phyloP scores from a whole-genome alignment of 1,284 basidiomycete species.

The Stygiomarasmius scandens region DNA sequence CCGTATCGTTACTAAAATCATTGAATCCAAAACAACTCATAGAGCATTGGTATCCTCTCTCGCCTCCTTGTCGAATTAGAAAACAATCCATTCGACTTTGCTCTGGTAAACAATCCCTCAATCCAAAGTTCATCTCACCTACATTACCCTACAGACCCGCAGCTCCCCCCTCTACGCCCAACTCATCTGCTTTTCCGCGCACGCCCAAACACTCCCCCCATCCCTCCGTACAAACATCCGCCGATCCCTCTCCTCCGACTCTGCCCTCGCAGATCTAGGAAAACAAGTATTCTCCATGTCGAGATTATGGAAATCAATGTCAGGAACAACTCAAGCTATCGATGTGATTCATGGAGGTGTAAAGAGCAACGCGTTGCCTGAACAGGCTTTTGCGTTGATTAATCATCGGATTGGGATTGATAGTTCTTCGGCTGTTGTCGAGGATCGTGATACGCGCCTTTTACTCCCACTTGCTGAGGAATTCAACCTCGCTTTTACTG shows the following conservation, averaged over 20 bases:
- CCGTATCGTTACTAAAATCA: background rate
- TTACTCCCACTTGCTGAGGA: conserved; percentile 36
- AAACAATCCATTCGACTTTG: conserved; percentile 37
- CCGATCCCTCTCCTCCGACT: conserved; percentile 24
- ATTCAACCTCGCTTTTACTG: conserved; percentile 41
- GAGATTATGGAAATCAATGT: conserved; percentile 27
- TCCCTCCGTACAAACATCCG: conserved; percentile 29
- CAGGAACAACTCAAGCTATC: conserved; percentile 60
- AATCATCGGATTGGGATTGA: conserved; percentile 59
- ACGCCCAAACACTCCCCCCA: conserved; percentile 35
- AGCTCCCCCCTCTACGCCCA: conserved; percentile 29
- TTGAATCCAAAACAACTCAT: background rate
- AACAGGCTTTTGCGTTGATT: conserved; percentile 54
- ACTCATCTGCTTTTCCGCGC: conserved; percentile 32
- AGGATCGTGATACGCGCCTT: conserved; percentile 31
- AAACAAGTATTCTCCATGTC: conserved; percentile 30
- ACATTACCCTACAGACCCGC: too few relatives aligned
- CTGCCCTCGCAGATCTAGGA: conserved; percentile 36
- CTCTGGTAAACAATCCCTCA: conserved; percentile 21
- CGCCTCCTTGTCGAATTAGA: conserved; percentile 45
- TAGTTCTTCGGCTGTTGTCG: conserved; percentile 35
- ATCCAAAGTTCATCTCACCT: background rate
- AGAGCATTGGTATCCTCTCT: conserved; percentile 52
- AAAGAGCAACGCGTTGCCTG: conserved; percentile 65
- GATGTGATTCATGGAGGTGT: conserved; percentile 60